Base-by-base conservation (phyloP, 2,329 filamentous ascomycete species). In the Alternaria angustiovoidea region DNA sequence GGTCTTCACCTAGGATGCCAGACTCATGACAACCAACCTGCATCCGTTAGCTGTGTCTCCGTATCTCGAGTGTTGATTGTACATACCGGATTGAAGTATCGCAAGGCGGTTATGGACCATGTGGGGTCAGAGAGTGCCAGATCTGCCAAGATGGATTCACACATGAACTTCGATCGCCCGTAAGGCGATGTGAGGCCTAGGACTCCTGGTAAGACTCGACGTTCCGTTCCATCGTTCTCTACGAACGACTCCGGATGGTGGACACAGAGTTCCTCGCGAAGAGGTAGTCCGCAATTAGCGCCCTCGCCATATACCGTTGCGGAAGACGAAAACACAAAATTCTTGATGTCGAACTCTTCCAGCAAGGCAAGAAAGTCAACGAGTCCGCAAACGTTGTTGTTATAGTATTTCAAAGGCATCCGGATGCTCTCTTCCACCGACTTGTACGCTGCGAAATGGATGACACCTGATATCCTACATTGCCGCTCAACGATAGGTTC, bases 371-470 rank as follows among this genome's bases (percentile, higher is more conserved):
- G 81, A 58, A 91, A 84, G 59, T 88, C 82, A 48, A 90, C 81
- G 5, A 90, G 78, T 0, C 88, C 88, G 66, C 84, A 85, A 32
- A 90, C 87, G 61, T 91, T 91, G 80, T 90, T 91, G 60, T 83
- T 82, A 75, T 90, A 91, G 76, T 91, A 91, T 59, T 84, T 84
- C 57, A 90, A 75, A 0, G 88, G 88, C 59, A 82, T 79, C 26
- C 78, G 75, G 61, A 90, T 89, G 43, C 86, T 89, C 67, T 91
- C 88, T 26, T 84, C 84, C 0, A 90, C 87, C 2, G 88, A 87
- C 73, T 90, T 90, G 80, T 86, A 86, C 1, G 88, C 88, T 14
- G 88, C 88, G 65, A 90, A 90, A 70, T 91, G 88, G 58, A 91
- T 89, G n/a, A 90, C 87, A 1, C 87, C 88, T 0, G 80, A 79